Base-by-base conservation (phyloP, 2,329 filamentous ascomycete species). In the Aspergillus phoenicis region DNA sequence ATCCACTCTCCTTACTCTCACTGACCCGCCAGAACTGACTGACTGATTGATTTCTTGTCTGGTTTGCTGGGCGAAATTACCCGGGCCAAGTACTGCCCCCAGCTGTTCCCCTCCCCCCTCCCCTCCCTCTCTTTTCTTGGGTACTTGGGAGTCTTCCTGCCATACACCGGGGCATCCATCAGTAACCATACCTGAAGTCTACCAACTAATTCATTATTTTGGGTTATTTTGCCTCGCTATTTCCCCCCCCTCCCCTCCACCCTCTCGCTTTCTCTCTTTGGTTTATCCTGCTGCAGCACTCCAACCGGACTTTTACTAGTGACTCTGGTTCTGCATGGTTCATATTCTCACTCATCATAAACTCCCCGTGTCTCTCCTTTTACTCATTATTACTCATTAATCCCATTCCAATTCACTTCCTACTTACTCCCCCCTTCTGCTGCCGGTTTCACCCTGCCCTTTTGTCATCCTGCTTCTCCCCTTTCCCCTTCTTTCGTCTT, bases 401-500 rank as follows among this genome's bases (percentile, higher is more conserved):
- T 58, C 52, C 24, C 51, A 47, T 45, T 20, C 11, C 33, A 36
- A 15, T 36, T 36, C 33, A 36, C 11, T 13, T 5, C 33, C 33
- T 5, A 36, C 33, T 28, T 36, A 11, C 36, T 33, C 49, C 33
- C 33, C 51, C 33, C 45, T 39, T 28, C 15, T 26, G 6, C 10
- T 24, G n/a, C 30, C 33, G 39, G 22, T 43, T 28, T 30, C 38
- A 20, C 26, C 53, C 39, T 56, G 7, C 17, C 53, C 5, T 54
- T 51, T 51, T 51, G 47, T 51, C 47, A 51, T 51, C 47, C 26
- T 17, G 26, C 47, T 17, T 51, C 15, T 45, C 2, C 39, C 49
- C 52, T 2, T 20, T 52, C 39, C 15, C 11, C 59, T 65, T 66
- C 67, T 60, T 49, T 57, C 30, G 26, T 56, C 38, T 67, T 67